Evolutionary conservation across 768 basidiomycete genomes (phyloP), one percentile per base, ranked within the genome.

Genomic region (Termitomyces sp.): DNA sequence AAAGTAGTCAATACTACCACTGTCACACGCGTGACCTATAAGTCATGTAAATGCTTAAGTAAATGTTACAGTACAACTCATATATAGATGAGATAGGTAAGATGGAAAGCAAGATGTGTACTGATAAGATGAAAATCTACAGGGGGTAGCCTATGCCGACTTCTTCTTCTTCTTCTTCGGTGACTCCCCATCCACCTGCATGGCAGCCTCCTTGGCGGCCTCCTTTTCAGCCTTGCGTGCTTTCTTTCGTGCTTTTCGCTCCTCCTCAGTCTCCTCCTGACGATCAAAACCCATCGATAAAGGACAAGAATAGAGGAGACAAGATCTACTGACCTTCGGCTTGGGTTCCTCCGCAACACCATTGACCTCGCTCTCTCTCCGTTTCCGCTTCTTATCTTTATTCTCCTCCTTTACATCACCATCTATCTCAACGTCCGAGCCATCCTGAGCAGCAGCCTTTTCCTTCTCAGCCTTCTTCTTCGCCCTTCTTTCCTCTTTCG

Each of bases 181-280:
- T 54, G 77, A 79, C 10, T 76, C 79, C 17, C 76, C 77, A 20
- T 73, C 76, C 34, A 75, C 73, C 40, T 76, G 73, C 14, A 79
- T 80, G 3, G 73, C 76, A 14, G 79, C 81, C 43, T 84, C 84
- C 73, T 93, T 80, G 3, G 73, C 76, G 12, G 79, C 81, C 43
- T 84, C 84, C 73, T 93, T 93, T 70, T 88, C 88, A 15, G 88
- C 92, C 71, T 91, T 92, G 66, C 79, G 79, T 2, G 88, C 89
- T 77, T 87, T 87, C 74, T 87, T 92, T 70, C 79, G 81, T 40
- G 87, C 90, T 75, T 93, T 94, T 61, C 85, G 83, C 73, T 94
- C 91, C 63, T 88, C 90, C 73, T 92, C 89, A 34, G 91, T 91
- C 77, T 94, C 92, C 54, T 79, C 84, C 68, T 85, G 53, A 14